Conservation (phyloP, 306 rosid species). For the Fragaria iinumae region DNA sequence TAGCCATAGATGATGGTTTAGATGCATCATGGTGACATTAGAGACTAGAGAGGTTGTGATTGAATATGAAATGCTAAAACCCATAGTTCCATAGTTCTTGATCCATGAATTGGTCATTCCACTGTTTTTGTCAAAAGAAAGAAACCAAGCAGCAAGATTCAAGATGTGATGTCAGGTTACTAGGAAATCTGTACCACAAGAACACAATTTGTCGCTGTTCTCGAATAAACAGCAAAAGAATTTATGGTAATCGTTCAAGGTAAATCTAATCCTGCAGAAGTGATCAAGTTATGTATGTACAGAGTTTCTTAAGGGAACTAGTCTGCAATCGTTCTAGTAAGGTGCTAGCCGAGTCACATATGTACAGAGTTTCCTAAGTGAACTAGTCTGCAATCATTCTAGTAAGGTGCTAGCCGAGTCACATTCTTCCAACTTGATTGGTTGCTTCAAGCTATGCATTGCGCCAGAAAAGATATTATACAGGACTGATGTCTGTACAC, state of each 20-base stretch:
- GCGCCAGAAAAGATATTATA: too few relatives aligned
- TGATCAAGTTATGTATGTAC: background rate
- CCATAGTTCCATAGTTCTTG: background rate
- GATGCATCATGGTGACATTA: background rate
- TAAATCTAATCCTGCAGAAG: background rate
- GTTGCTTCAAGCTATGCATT: too few relatives aligned
- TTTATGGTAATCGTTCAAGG: background rate
- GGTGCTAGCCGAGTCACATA: too few relatives aligned
- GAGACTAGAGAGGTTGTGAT: background rate
- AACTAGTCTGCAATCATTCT: too few relatives aligned
- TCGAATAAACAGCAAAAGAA: background rate
- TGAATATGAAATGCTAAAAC: background rate
- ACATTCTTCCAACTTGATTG: too few relatives aligned
- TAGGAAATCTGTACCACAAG: background rate
- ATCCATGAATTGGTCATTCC: background rate
- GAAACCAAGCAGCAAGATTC: background rate
- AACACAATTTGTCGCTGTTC: background rate
- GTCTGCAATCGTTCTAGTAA: background rate
- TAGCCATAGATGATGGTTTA: background rate
- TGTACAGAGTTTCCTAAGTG: too few relatives aligned
- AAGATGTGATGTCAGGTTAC: background rate
- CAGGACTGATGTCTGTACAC: too few relatives aligned
- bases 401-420: too few relatives aligned
- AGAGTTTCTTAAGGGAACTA: background rate
- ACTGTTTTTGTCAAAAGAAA: background rate